Percentiles rank a stretch among this genome's conserved stretches.
phyloP scores from a whole-genome alignment of 1,139 yeast species.

The Lodderomyces beijingensis region DNA sequence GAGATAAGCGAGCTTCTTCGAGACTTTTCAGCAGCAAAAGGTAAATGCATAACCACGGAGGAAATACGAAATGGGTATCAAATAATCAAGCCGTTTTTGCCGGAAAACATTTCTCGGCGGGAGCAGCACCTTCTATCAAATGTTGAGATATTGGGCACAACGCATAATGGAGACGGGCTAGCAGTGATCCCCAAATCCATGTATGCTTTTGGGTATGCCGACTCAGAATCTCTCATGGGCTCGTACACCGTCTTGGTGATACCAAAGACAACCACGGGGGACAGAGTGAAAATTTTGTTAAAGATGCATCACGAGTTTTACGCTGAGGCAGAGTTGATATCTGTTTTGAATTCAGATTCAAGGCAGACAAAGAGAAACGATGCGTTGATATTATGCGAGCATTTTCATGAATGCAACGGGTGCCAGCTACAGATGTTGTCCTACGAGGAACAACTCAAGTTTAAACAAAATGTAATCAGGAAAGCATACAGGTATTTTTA shows the following conservation, averaged over 20 bases:
- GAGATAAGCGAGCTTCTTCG: conserved; percentile 16
- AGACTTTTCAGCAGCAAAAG: conserved; percentile 7
- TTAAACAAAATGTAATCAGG: conserved; percentile 27
- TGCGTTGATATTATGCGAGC: conserved; percentile 48
- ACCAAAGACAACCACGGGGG: conserved; percentile 41
- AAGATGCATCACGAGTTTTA: conserved; percentile 27
- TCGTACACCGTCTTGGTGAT: conserved; percentile 26
- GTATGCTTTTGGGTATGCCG: conserved; percentile 17
- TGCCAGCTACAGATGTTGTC: conserved; percentile 44
- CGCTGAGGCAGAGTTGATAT: conserved; percentile 28
- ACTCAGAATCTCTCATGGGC: conserved; percentile 12
- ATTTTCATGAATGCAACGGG: conserved; percentile 68
- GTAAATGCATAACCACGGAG: conserved; percentile 10
- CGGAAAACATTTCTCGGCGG: conserved; percentile 14
- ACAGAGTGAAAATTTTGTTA: conserved; percentile 26
- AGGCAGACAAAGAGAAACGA: conserved; percentile 20
- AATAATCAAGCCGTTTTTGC: conserved; percentile 25
- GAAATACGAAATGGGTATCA: conserved; percentile 21
- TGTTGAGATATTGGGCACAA: conserved; percentile 25
- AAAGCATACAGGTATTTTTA: conserved; percentile 33
- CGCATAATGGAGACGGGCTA: conserved; percentile 38
- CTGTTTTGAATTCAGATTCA: conserved; percentile 12
- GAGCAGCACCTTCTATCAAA: conserved; percentile 16
- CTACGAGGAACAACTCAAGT: conserved; percentile 34
- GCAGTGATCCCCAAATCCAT: conserved; percentile 27